phyloP scores from a whole-genome alignment of 2,329 filamentous ascomycete genomes.

The Pseudogymnoascus sp. region DNA sequence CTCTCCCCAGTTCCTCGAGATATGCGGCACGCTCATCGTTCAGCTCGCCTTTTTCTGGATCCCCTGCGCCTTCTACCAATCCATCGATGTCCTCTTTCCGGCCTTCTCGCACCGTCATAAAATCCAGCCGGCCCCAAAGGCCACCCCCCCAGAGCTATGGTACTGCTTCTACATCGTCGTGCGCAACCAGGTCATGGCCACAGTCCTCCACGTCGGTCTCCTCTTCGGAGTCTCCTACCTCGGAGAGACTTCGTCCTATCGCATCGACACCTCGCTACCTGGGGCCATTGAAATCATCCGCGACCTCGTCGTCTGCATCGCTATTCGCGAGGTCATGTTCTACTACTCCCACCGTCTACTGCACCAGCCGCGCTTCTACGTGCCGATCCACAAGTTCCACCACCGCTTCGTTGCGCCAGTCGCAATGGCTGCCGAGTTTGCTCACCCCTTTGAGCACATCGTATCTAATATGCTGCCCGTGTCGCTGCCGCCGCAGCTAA shows the following conservation, averaged over 20 bases:
- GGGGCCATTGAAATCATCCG: slow-evolving; percentile 27
- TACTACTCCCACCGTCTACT: slow-evolving; percentile 48
- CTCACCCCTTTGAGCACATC: slow-evolving; percentile 48
- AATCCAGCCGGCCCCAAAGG: slow-evolving; percentile 42
- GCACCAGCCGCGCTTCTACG: slow-evolving; percentile 41
- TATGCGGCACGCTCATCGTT: slow-evolving; percentile 32
- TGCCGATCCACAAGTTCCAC: slow-evolving; percentile 45
- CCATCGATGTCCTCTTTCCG: slow-evolving; percentile 37
- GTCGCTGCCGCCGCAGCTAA: slow-evolving; percentile 37
- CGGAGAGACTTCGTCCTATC: slow-evolving; percentile 3
- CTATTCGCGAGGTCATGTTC: slow-evolving; percentile 42
- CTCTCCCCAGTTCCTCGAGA: slow-evolving; percentile 30
- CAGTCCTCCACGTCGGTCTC: slow-evolving; percentile 26
- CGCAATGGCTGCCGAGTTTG: slow-evolving; percentile 46
- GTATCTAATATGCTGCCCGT: slow-evolving; percentile 45
- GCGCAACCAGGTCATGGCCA: slow-evolving; percentile 39
- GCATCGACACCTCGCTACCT: slow-evolving; percentile 32
- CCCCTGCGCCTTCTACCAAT: slow-evolving; percentile 34
- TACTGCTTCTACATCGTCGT: slow-evolving; percentile 37
- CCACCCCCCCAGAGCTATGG: slow-evolving; percentile 35
- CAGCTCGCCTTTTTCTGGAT: slow-evolving; percentile 40
- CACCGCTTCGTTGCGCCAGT: slow-evolving; percentile 48
- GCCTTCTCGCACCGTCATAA: slow-evolving; percentile 43
- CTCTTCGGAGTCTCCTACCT: neutral
- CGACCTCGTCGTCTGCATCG: slow-evolving; percentile 35